Evolutionary conservation across 345 rosid species (phyloP), one percentile per base, ranked within the genome.

Genomic region (Melastoma malabathricum): DNA sequence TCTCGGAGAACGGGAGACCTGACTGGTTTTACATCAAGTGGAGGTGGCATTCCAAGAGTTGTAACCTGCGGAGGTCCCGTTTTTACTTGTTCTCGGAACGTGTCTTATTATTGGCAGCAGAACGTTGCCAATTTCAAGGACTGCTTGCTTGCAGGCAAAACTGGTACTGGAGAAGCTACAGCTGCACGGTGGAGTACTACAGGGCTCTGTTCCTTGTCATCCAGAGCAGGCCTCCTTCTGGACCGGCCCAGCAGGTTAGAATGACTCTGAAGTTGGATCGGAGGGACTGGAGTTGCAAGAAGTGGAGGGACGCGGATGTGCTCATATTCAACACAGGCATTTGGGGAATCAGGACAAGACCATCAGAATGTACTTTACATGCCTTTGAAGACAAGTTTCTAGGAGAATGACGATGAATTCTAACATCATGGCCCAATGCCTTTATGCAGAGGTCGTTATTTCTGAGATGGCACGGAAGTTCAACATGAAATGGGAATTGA

Each of bases 261-360:
- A 77, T 83, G 17, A 82, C 95, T 18, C 76, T 92, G 13, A 92
- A 84, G 63, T 64, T 92, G 64, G 96, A 92, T 55, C 65, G 64
- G 43, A 80, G 87, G 96, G 98, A 92, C 55, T 87, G 96, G 95
- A 75, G 48, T 44, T 73, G 77, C 1, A 44, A 39, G 39, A 82
- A 69, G 60, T 92, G 98, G 98, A 80, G 41, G 60, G 75, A 75
- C 20, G 84, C 98, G 0, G 98, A 87, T 68, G 52, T 87, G 38
- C 64, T 92, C 52, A 74, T 92, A 58, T 69, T 92, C 62, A 92
- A 92, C 69, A 80, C 84, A 0, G 98, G 59, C 96, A 92, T 50
- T 92, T 96, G 98, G 87, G 96, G 96, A 87, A 84, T 64, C 67
- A 80, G 2, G 96, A 84, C 79, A 92, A 92, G 78, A 92, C 98